Evolutionary conservation across 345 rosid genomes (phyloP).

Genomic region (Arabidopsis thaliana): TAIR10.1 NC_003075.7:14621001-14621500

Average conservation of each 20-base stretch:
- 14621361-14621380: background rate
- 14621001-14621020: background rate
- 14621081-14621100: background rate
- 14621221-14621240: no score
- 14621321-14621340: background rate
- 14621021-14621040: background rate
- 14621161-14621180: background rate
- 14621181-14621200: no score
- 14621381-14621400: background rate
- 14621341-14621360: background rate
- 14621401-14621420: conserved; percentile 2
- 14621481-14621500: background rate
- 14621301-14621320: background rate
- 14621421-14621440: conserved; percentile 1
- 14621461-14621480: background rate
- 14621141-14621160: background rate
- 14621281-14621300: background rate
- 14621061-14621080: background rate
- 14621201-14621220: background rate
- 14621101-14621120: background rate
- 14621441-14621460: conserved; percentile 14
- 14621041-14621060: background rate
- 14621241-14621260: background rate
- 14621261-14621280: background rate
- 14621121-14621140: no score